These are phyloP conservation scores for Metarhizium sp. DNA, from an alignment of 2,329 filamentous ascomycete species.

Conservation along the genomic window DNA sequence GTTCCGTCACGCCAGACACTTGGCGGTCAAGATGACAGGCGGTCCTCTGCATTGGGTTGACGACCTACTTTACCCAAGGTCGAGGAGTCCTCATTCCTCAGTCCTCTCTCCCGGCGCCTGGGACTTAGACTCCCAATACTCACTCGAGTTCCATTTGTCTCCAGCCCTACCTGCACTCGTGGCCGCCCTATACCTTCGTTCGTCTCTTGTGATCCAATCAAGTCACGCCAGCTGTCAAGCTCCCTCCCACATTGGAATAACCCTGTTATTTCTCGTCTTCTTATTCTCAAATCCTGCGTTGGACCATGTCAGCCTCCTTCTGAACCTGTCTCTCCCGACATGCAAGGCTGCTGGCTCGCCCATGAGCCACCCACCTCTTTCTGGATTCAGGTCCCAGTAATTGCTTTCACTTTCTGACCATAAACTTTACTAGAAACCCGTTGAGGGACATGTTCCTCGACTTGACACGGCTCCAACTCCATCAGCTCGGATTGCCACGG, in stretches of 20 bases:
- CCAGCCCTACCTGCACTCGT: not conserved
- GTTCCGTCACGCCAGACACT: no score
- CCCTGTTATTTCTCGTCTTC: not conserved
- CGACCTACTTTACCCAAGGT: not conserved
- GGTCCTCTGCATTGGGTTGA: no score
- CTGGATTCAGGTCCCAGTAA: not conserved
- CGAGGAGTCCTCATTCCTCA: not conserved
- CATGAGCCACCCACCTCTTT: not conserved
- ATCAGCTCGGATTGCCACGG: not conserved
- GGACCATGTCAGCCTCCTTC: not conserved
- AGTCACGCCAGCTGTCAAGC: conserved; percentile 6
- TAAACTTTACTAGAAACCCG: not conserved
- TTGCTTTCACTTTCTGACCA: not conserved
- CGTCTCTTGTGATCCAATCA: conserved; percentile 4
- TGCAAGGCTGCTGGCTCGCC: not conserved
- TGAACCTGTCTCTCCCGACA: not conserved
- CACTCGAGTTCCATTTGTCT: not conserved
- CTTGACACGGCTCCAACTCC: not conserved
- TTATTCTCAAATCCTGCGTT: not conserved
- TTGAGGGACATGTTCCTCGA: not conserved
- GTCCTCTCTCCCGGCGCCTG: not conserved
- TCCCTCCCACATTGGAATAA: not conserved
- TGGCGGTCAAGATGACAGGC: no score
- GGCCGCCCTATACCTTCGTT: not conserved
- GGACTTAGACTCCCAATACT: not conserved